Evolutionary conservation across 169 alveolate species (phyloP).

Genomic region (Prorocentrum cordatum): DNA sequence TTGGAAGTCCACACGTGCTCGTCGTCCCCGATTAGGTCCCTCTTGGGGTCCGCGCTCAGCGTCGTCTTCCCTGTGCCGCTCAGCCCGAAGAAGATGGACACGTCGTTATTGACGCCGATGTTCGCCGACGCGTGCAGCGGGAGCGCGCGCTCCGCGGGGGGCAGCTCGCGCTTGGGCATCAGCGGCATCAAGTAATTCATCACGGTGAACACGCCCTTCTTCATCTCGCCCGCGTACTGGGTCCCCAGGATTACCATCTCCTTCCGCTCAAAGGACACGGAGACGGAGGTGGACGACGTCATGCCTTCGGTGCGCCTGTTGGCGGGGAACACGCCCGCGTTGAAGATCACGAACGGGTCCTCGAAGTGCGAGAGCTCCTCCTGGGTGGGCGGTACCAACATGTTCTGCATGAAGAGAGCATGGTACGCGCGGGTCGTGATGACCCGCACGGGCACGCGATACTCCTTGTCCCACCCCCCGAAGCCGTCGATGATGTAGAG

Average conservation of each 20-base stretch:
- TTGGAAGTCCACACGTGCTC: conserved; percentile 95
- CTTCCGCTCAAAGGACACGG: conserved; percentile 82
- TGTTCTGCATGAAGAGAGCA: conserved; percentile 94
- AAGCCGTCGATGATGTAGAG: conserved; percentile 90
- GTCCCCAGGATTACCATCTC: conserved; percentile 92
- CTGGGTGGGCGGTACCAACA: conserved; percentile 86
- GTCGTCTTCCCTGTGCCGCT: conserved; percentile 99
- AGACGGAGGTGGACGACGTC: conserved; percentile 86
- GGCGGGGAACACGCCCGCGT: conserved; percentile 91
- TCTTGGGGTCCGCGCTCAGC: conserved; percentile 89
- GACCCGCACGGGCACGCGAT: conserved; percentile 79
- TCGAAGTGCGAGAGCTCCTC: conserved; percentile 76
- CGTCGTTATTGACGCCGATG: conserved; percentile 76
- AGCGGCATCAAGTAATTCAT: conserved; percentile 57
- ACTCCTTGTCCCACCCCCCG: conserved; percentile 95
- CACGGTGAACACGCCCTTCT: conserved; percentile 79
- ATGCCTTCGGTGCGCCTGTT: conserved; percentile 84
- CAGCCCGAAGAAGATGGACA: conserved; percentile 91
- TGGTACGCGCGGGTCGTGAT: conserved; percentile 91
- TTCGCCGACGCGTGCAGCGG: conserved; percentile 58
- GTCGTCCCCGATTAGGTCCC: conserved; percentile 92
- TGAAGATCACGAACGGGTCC: conserved; percentile 80
- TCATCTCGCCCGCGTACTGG: conserved; percentile 97
- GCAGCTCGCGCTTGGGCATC: too few relatives aligned
- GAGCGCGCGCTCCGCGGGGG: conserved; percentile 12